Percentiles rank a stretch among this genome's conserved stretches.
These are phyloP conservation scores for Cladosporium oxysporum DNA, from an alignment of 2,329 filamentous ascomycete species.

Conservation along the genomic window DNA sequence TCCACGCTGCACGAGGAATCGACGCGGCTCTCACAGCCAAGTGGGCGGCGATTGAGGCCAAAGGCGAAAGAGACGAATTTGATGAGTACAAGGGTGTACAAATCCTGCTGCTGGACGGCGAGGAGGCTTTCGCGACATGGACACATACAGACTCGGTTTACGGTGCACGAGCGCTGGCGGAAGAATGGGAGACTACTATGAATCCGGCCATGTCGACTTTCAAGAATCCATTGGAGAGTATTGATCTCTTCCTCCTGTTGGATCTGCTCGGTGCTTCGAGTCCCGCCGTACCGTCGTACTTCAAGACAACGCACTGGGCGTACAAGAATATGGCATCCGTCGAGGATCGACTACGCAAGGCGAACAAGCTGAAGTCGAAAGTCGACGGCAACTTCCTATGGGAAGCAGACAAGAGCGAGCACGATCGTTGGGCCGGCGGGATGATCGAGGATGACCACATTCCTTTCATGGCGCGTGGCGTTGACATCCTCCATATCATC, in stretches of 20 bases:
- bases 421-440: slow-evolving; percentile 53
- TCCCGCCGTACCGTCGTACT: slow-evolving; percentile 80
- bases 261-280: slow-evolving; percentile 75
- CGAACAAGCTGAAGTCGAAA: slow-evolving; percentile 67
- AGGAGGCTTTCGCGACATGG: slow-evolving; percentile 88
- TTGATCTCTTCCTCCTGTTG: slow-evolving; percentile 86
- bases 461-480: slow-evolving; percentile 83
- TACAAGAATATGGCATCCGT: slow-evolving; percentile 74
- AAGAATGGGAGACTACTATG: slow-evolving; percentile 71
- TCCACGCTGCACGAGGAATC: slow-evolving; percentile 80
- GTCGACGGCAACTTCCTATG: slow-evolving; percentile 64
- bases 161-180: slow-evolving; percentile 75
- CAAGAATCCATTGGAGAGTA: slow-evolving; percentile 72
- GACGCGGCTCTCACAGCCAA: slow-evolving; percentile 78
- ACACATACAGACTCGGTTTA: slow-evolving; percentile 81
- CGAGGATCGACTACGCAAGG: slow-evolving; percentile 70
- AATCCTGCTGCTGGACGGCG: slow-evolving; percentile 86
- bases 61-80: slow-evolving; percentile 40
- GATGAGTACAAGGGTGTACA: slow-evolving; percentile 77
- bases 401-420: slow-evolving; percentile 58
- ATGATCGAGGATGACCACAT: slow-evolving; percentile 78
- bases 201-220: slow-evolving; percentile 75
- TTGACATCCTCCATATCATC: slow-evolving; percentile 87
- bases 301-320: slow-evolving; percentile 88
- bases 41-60: slow-evolving; percentile 71